Percentiles rank a stretch among this genome's conserved stretches.
These are phyloP conservation scores for Pythium oligandrum DNA, from an alignment of 352 stramenopile genomes.

Conservation along the genomic window DNA sequence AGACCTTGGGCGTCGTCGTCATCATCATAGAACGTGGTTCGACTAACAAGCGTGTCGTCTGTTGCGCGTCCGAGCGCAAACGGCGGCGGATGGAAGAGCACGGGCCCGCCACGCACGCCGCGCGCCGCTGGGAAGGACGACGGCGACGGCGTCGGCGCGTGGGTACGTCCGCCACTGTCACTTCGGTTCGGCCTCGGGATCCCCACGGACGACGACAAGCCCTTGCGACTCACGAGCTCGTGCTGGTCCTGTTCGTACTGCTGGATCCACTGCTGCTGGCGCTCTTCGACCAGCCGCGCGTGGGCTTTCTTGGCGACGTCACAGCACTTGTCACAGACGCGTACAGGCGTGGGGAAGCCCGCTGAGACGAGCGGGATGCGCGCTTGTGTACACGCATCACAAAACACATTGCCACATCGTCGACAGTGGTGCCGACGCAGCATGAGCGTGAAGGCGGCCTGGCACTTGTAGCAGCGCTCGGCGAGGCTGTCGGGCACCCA, in stretches of 20 bases:
- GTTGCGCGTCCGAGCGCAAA: no score
- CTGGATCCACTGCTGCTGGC: conserved; percentile 23
- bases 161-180: no score
- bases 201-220: no score
- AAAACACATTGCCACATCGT: conserved; percentile 88
- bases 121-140: no score
- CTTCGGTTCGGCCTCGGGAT: no score
- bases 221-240: no score
- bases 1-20: neutral
- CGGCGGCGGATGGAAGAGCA: no score
- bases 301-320: conserved; percentile 66
- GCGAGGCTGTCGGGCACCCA: conserved; percentile 84
- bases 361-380: conserved; percentile 73
- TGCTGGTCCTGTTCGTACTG: no score
- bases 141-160: no score
- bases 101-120: no score
- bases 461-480: conserved; percentile 71
- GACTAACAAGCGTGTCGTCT: conserved; percentile 3
- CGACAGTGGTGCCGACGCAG: conserved; percentile 85
- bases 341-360: conserved; percentile 62
- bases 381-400: conserved; percentile 77
- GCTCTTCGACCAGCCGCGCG: conserved; percentile 59
- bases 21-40: neutral
- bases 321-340: conserved; percentile 80
- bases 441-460: conserved; percentile 59